Evolutionary conservation across 495 filamentous ascomycete genomes (phyloP).

Genomic region (Aspergillus heteromorphus): DNA sequence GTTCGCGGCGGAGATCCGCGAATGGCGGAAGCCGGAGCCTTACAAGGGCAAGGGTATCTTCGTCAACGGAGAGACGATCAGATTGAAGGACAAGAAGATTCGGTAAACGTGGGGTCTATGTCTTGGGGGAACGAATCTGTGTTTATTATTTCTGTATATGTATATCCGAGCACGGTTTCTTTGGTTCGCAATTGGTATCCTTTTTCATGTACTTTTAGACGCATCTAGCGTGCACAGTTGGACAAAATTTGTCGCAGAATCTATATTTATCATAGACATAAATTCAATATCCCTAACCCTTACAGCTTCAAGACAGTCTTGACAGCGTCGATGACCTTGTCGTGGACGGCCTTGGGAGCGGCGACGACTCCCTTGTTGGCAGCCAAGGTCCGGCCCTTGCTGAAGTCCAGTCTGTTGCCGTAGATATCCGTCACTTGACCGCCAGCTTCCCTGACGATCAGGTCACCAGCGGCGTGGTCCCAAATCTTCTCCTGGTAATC

Average conservation of each 20-base stretch:
- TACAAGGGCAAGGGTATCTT: slow-evolving; percentile 99
- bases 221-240: slow-evolving; percentile 29
- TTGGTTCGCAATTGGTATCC: slow-evolving; percentile 19
- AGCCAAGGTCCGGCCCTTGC: slow-evolving; percentile 75
- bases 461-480: slow-evolving; percentile 96
- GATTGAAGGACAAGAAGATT: slow-evolving; percentile 97
- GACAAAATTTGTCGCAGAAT: slow-evolving; percentile 14
- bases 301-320: slow-evolving; percentile 66
- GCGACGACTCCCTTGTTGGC: slow-evolving; percentile 92
- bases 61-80: slow-evolving; percentile 93
- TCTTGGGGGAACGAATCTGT: slow-evolving; percentile 15
- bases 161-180: slow-evolving; percentile 33
- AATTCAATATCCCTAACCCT: slow-evolving; percentile 12
- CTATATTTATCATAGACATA: slow-evolving; percentile 10
- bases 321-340: slow-evolving; percentile 73
- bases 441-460: slow-evolving; percentile 92
- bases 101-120: slow-evolving; percentile 51
- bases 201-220: slow-evolving; percentile 35
- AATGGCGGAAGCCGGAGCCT: slow-evolving; percentile 88
- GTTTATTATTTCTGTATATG: slow-evolving; percentile 32
- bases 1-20: slow-evolving; percentile 82
- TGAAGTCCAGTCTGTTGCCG: slow-evolving; percentile 78
- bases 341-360: slow-evolving; percentile 69
- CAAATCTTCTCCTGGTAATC: slow-evolving; percentile 99
- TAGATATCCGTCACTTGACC: slow-evolving; percentile 83